Conservation (phyloP, 2,329 filamentous ascomycete species). For the Stemphylium lycopersici region DNA sequence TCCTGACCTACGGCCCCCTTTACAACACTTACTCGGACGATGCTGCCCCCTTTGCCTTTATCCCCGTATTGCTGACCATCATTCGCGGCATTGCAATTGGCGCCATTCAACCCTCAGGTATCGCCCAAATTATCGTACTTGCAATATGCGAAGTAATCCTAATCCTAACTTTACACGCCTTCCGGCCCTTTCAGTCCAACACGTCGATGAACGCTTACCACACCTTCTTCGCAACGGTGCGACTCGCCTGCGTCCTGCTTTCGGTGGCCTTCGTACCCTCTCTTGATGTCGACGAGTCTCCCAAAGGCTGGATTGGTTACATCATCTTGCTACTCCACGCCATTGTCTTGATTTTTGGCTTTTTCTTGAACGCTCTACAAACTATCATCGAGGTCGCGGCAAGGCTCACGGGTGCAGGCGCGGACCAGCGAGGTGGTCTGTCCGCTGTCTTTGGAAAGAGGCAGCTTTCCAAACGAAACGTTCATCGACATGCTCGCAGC, state of each 20-base stretch:
- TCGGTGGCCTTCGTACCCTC: slow-evolving; percentile 77
- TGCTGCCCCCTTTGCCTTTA: slow-evolving; percentile 85
- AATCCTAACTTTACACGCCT: slow-evolving; percentile 84
- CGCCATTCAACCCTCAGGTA: slow-evolving; percentile 88
- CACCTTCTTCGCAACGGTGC: slow-evolving; percentile 77
- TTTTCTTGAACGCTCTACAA: slow-evolving; percentile 89
- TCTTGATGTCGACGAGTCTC: slow-evolving; percentile 75
- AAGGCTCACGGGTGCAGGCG: slow-evolving; percentile 80
- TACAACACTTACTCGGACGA: slow-evolving; percentile 98
- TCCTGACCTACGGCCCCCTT: slow-evolving; percentile 87
- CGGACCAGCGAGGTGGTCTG: slow-evolving; percentile 78
- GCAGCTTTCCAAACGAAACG: slow-evolving; percentile 78
- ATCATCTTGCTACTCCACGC: slow-evolving; percentile 86
- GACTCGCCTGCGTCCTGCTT: slow-evolving; percentile 68
- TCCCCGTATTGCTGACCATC: slow-evolving; percentile 84
- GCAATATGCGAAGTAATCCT: slow-evolving; percentile 94
- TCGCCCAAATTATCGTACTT: slow-evolving; percentile 88
- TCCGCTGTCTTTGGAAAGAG: slow-evolving; percentile 88
- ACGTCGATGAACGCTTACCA: slow-evolving; percentile 99
- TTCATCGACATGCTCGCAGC: slow-evolving; percentile 69
- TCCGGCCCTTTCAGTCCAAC: slow-evolving; percentile 85
- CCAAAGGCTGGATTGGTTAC: slow-evolving; percentile 96
- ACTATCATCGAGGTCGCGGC: slow-evolving; percentile 89
- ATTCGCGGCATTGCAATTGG: slow-evolving; percentile 89
- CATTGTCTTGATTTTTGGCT: slow-evolving; percentile 84